Conservation (phyloP, 768 basidiomycete genomes). For the Hysterangium stoloniferum region DNA sequence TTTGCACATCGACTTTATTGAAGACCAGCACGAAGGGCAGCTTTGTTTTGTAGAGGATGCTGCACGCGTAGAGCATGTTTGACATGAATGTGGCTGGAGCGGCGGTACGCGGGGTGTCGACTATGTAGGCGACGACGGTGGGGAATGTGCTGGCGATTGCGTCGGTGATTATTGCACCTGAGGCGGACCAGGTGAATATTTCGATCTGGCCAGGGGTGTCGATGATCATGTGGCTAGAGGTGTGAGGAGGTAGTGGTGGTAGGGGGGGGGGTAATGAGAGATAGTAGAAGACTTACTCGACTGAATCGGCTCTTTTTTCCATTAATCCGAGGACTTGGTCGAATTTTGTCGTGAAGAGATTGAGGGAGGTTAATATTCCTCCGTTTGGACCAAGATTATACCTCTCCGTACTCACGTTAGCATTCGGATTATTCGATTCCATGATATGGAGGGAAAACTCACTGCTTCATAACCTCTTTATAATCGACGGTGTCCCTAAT, state of each 20-base stretch:
- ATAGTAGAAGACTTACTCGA: conserved; percentile 74
- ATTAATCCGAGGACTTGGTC: conserved; percentile 91
- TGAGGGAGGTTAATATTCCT: conserved; percentile 93
- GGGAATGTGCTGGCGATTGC: conserved; percentile 90
- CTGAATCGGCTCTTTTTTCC: conserved; percentile 80
- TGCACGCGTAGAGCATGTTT: conserved; percentile 99
- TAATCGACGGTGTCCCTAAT: conserved; percentile 98
- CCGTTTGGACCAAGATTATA: conserved; percentile 99
- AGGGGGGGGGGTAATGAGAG: neutral
- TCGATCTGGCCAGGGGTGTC: conserved; percentile 99
- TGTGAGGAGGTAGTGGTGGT: neutral
- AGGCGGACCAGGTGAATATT: conserved; percentile 99
- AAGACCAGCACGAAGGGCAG: conserved; percentile 96
- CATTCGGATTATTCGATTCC: conserved; percentile 12
- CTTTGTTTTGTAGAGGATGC: conserved; percentile 97
- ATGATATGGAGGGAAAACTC: conserved; percentile 39
- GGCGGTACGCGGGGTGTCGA: conserved; percentile 92
- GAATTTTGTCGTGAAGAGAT: conserved; percentile 97
- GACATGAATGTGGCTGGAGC: conserved; percentile 98
- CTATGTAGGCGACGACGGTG: conserved; percentile 91
- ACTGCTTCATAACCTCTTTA: conserved; percentile 99
- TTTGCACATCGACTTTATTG: conserved; percentile 93
- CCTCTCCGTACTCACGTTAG: conserved; percentile 33
- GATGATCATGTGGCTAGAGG: conserved; percentile 76
- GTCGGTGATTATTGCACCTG: conserved; percentile 97